Percentiles rank a stretch among this genome's conserved stretches.
These are phyloP conservation scores for Plectosphaerella cucumerina DNA, from an alignment of 2,329 filamentous ascomycete genomes.

Conservation along the genomic window DNA sequence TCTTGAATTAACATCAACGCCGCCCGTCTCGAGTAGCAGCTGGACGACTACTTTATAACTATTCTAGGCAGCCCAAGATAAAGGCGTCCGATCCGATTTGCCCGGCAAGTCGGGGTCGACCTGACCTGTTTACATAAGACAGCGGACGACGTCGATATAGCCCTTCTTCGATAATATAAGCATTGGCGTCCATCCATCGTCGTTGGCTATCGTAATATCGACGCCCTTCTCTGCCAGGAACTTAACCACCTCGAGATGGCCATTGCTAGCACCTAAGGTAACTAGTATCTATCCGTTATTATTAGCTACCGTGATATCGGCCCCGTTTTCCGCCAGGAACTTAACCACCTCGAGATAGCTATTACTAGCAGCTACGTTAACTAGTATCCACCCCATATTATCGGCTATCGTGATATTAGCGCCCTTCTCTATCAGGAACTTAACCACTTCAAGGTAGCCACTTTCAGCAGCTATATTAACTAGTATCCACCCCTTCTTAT, in stretches of 20 bases:
- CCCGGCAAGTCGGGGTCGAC: not conserved
- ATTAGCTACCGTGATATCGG: not conserved
- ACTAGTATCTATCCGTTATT: not conserved
- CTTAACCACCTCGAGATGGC: slow-evolving; percentile 1
- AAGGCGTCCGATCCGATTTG: not conserved
- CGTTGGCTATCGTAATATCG: not conserved
- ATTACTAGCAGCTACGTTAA: too few relatives aligned
- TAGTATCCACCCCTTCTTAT: not conserved
- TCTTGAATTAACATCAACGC: not conserved
- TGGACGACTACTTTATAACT: not conserved
- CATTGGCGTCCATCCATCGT: slow-evolving; percentile 1
- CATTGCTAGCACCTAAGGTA: not conserved
- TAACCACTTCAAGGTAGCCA: slow-evolving; percentile 1
- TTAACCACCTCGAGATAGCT: too few relatives aligned
- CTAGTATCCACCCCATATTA: too few relatives aligned
- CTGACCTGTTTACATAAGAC: slow-evolving; percentile 1
- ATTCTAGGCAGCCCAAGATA: too few relatives aligned
- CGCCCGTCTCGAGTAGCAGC: not conserved
- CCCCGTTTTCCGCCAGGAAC: too few relatives aligned
- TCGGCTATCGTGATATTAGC: too few relatives aligned
- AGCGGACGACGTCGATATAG: slow-evolving; percentile 1
- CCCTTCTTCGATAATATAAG: slow-evolving; percentile 6
- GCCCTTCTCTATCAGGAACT: slow-evolving; percentile 2
- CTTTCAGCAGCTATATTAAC: not conserved
- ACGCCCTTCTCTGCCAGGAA: not conserved